Evolutionary conservation across 176 grass and related monocot genomes (phyloP), one percentile per base, ranked within the genome.

Genomic region (Elymus sibiricus): DNA sequence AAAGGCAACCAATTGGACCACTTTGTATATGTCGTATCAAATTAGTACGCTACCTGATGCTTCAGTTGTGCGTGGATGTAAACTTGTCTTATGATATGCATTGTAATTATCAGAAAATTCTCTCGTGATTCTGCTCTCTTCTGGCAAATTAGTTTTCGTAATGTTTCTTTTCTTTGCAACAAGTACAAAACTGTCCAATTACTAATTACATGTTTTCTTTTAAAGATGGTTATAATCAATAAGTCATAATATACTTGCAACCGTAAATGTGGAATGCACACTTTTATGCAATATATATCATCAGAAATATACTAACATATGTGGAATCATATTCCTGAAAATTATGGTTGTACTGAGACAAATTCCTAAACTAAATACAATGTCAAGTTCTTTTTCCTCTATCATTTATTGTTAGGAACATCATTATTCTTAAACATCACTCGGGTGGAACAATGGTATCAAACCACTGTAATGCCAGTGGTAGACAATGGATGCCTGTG

Each of bases 401-500:
- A 69, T 73, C 24, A 19, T 85, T 32, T 63, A 1, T 72, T 51
- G 46, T 79, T 53, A 74, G 66, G 14, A 74, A 25, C 32, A 79
- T 53, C 21, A 72, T 40, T 58, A 56, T 58, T n/a, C n/a, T n/a
- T n/a, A n/a, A n/a, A n/a, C n/a, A n/a, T n/a, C n/a, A n/a, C n/a
- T n/a, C n/a, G n/a, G n/a, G n/a, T n/a, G n/a, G n/a, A 75, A 58
- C 25, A 2, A n/a, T 94, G 43, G 75, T 89, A 27, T 87, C 80
- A 61, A 74, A 85, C 42, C 31, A 85, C 17, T 92, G 70, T 80
- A 69, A 71, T 24, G 51, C 82, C 31, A 77, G 70, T 47, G 69
- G 90, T 51, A 51, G 47, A 17, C 47, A 51, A 69, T 90, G 89
- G 87, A 58, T 92, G 58, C 80, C 80, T 71, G 86, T 90, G 65